Evolutionary conservation across 768 basidiomycete genomes (phyloP).

Genomic region (Tulasnella sp.): DNA sequence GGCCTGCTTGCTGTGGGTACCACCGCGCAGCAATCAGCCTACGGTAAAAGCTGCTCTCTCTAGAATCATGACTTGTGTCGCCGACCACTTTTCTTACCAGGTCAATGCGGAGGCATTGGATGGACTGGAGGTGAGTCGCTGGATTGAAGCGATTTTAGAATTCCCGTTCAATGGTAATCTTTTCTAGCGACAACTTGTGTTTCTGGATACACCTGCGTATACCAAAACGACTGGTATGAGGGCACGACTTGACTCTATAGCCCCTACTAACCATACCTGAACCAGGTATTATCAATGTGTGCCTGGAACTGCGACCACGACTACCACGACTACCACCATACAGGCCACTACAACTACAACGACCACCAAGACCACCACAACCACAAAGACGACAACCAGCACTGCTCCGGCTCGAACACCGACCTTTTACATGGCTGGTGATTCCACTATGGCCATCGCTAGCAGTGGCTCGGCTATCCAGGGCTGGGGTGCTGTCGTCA

Average conservation of each 20-base stretch:
- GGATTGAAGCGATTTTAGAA: neutral
- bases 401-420: neutral
- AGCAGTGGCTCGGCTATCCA: neutral
- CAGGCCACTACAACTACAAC: neutral
- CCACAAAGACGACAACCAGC: neutral
- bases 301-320: neutral
- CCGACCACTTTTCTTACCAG: neutral
- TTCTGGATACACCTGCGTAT: constrained; percentile 9
- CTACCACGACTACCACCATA: neutral
- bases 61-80: neutral
- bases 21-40: neutral
- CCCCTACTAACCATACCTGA: neutral
- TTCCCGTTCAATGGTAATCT: neutral
- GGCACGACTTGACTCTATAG: neutral
- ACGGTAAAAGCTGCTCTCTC: neutral
- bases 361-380: neutral
- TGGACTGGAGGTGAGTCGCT: neutral
- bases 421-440: neutral
- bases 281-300: neutral
- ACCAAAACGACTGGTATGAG: constrained; percentile 17
- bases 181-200: constrained; percentile 19
- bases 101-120: neutral
- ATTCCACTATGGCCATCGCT: neutral
- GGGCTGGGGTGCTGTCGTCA: constrained; percentile 7
- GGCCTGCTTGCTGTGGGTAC: neutral